Evolutionary conservation across 2,329 filamentous ascomycete genomes (phyloP), one percentile per base, ranked within the genome.

Genomic region (Microthyrium microscopicum): DNA sequence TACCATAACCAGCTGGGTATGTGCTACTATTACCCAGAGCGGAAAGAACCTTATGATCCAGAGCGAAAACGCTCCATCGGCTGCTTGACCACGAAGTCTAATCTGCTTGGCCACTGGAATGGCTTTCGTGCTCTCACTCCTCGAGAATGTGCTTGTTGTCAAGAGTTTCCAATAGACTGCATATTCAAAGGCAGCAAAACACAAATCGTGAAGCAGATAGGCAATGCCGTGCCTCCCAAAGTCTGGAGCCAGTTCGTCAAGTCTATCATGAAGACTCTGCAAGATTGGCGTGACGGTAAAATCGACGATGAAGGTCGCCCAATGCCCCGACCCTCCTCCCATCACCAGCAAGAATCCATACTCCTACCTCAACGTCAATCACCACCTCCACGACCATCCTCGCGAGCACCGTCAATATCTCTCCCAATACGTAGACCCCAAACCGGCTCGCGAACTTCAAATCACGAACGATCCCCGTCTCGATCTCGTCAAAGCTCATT

Each of bases 141-240:
- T 5, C 34, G 34, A 3, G 34, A 36, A 18, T 13, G 30, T 13
- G 27, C 21, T 3, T 20, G 8, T 9, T 18, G 25, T 1, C 19
- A 36, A 18, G 34, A 29, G 5, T 36, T 36, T 16, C 27, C 19
- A n/a, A 21, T 18, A 6, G 21, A 3, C 5, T 33, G 27, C 24
- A n/a, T 8, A 5, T 36, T 31, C 9, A 9, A 9, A 5, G 20
- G 25, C 12, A 22, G 28, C 2, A 22, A n/a, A 6, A 36, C 20
- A 3, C 12, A 30, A 5, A 19, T 36, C 3, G 13, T 8, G 6
- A 26, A 20, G 8, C 26, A 31, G 15, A 31, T 36, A 12, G 34
- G 34, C 9, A 36, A 36, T 26, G 34, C 34, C 2, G 28, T 36
- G 12, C 34, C 34, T 4, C 34, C 34, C 5, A 11, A 18, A 4